Evolutionary conservation across 2,329 filamentous ascomycete species (phyloP).

Genomic region (Chalara sp.): DNA sequence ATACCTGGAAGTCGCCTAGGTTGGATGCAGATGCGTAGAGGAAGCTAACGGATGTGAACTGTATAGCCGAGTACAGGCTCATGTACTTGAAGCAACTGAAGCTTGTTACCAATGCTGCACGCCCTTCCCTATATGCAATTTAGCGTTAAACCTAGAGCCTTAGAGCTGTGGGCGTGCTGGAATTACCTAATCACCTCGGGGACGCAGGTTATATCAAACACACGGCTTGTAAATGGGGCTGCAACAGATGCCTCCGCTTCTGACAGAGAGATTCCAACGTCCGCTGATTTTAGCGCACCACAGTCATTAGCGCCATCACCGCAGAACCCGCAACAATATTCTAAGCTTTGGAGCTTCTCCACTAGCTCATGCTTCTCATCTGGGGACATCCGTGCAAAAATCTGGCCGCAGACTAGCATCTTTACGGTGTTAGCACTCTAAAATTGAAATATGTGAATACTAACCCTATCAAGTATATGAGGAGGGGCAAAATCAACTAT

Average conservation of each 20-base stretch:
- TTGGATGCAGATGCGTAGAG: constrained; percentile 92
- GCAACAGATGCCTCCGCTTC: constrained; percentile 97
- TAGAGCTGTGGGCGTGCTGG: neutral
- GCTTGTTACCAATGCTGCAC: constrained; percentile 92
- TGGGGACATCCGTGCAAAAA: constrained; percentile 97
- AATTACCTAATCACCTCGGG: constrained; percentile 76
- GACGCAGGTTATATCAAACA: constrained; percentile 96
- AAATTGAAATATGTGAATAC: constrained; percentile 17
- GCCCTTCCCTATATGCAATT: constrained; percentile 58
- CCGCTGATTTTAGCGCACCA: constrained; percentile 90
- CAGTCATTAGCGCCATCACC: constrained; percentile 98
- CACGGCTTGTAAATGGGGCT: constrained; percentile 90
- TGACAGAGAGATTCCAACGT: constrained; percentile 93
- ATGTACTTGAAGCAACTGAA: constrained; percentile 99
- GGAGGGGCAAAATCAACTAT: constrained; percentile 83
- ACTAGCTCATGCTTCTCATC: constrained; percentile 98
- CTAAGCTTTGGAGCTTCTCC: constrained; percentile 92
- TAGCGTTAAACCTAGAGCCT: constrained; percentile 5
- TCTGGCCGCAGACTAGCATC: constrained; percentile 86
- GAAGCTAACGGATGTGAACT: constrained; percentile 96
- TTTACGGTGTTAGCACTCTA: constrained; percentile 30
- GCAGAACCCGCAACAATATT: constrained; percentile 93
- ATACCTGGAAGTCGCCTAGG: constrained; percentile 84
- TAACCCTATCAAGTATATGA: constrained; percentile 64
- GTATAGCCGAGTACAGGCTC: constrained; percentile 98